These are phyloP conservation scores for Corinectria fuckeliana DNA, from an alignment of 2,329 filamentous ascomycete species.

Conservation along the genomic window DNA sequence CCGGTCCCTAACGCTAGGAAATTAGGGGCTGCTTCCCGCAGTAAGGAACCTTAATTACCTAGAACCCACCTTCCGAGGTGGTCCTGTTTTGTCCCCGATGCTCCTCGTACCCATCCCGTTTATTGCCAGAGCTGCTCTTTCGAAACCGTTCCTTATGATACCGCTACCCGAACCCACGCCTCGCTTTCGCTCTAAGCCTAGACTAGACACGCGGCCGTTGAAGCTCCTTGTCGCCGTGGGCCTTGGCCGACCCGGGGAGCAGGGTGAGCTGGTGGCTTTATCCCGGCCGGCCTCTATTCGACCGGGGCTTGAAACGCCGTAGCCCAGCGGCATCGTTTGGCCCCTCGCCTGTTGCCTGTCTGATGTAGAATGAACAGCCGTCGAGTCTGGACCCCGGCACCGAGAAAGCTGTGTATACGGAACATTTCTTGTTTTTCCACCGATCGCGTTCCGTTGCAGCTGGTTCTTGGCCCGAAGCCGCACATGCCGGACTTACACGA, in stretches of 20 bases:
- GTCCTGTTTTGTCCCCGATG: slow-evolving; percentile 7
- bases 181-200: slow-evolving; percentile 12
- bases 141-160: slow-evolving; percentile 24
- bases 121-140: slow-evolving; percentile 14
- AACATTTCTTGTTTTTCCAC: slow-evolving; percentile 28
- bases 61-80: slow-evolving; percentile 3
- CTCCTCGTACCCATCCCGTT: slow-evolving; percentile 25
- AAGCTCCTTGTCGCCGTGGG: slow-evolving; percentile 4
- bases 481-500: slow-evolving; percentile 13
- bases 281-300: slow-evolving; percentile 13
- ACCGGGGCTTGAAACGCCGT: slow-evolving; percentile 32
- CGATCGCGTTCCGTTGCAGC: slow-evolving; percentile 15
- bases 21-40: slow-evolving; percentile 13
- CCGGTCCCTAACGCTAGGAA: slow-evolving; percentile 3
- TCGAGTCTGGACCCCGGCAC: not conserved
- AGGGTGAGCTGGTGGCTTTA: slow-evolving; percentile 12
- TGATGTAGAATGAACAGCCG: slow-evolving; percentile 30
- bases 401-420: slow-evolving; percentile 15
- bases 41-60: too few relatives aligned
- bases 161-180: slow-evolving; percentile 15
- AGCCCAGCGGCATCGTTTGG: slow-evolving; percentile 22
- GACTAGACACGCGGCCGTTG: slow-evolving; percentile 17
- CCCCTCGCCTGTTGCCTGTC: slow-evolving; percentile 27
- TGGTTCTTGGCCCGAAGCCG: slow-evolving; percentile 20
- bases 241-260: slow-evolving; percentile 1